Base-by-base conservation (phyloP, 2,329 filamentous ascomycete species). In the Harringtonia aguacate region DNA sequence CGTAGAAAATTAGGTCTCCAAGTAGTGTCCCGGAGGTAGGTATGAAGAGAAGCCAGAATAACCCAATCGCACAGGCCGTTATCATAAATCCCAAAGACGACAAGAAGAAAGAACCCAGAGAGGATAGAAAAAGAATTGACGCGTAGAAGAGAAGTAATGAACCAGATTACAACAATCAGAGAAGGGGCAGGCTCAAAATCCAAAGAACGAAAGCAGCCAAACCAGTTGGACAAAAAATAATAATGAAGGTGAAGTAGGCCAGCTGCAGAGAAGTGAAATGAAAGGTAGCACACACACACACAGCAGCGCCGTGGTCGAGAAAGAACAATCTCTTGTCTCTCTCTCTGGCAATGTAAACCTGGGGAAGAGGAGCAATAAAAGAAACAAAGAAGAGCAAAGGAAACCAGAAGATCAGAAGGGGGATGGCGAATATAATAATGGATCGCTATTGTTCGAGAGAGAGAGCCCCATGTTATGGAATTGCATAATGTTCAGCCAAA, bases 161-260 rank as follows among this genome's bases (percentile, higher is more conserved):
- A 30, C 9, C 43, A 30, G 13, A 34, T 45, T 47, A 52, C 40
- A 20, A 18, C 20, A 39, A 18, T 28, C 14, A 22, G 15, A 29
- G 12, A 27, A 29, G 36, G 13, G 15, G 22, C 28, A 33, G 6
- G 13, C n/a, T 28, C 10, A 37, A 35, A 20, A 34, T 28, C 36
- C 15, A 74, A 75, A 62, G 68, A 73, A 62, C 60, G 70, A 68
- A 66, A 68, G 68, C 67, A 73, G 69, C 72, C 71, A 73, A 72
- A 64, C 69, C 69, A 72, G 70, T 73, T 72, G 69, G 68, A 55
- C 58, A 56, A 37, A 12, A 22, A 27, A 36, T 59, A 63, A 56
- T 65, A 65, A 58, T 36, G 24, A 39, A 27, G 18, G 39, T 21
- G 13, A 24, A 41, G 59, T 59, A 43, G 42, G 45, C 67, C 67